Conservation (phyloP, 495 filamentous ascomycete genomes). For the Podospora fimiseda region DNA sequence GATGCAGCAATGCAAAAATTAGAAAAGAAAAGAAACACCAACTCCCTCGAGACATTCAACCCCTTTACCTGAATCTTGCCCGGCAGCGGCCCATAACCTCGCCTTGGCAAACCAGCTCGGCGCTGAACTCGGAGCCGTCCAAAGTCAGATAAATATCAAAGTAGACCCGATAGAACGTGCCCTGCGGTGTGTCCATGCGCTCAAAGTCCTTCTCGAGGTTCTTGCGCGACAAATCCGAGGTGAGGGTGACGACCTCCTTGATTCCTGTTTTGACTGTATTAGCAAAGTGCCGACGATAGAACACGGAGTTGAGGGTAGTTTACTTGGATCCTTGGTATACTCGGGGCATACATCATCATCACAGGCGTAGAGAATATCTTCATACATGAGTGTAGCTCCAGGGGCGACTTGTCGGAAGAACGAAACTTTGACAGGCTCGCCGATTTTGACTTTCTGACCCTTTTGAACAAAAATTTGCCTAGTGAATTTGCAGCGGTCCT, state of each 20-base stretch:
- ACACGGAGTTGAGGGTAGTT: conserved; percentile 35
- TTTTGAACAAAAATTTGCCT: conserved; percentile 98
- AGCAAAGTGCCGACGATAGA: conserved; percentile 16
- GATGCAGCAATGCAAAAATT: conserved; percentile 15
- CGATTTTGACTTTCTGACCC: conserved; percentile 97
- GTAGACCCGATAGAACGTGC: conserved; percentile 90
- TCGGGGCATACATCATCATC: conserved; percentile 97
- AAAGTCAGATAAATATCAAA: conserved; percentile 84
- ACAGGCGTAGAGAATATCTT: conserved; percentile 96
- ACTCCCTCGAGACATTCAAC: conserved; percentile 10
- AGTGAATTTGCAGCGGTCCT: conserved; percentile 98
- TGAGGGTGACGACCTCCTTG: conserved; percentile 98
- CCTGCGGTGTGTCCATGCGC: conserved; percentile 98
- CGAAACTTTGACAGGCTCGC: conserved; percentile 96
- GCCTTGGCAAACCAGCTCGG: conserved; percentile 95
- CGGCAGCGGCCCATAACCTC: conserved; percentile 98
- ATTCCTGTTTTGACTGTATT: conserved; percentile 60
- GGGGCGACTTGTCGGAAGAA: conserved; percentile 98
- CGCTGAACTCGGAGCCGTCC: conserved; percentile 95
- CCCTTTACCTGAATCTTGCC: conserved; percentile 63
- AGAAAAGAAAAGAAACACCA: conserved; percentile 19
- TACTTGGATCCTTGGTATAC: conserved; percentile 98
- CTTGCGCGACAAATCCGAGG: conserved; percentile 93
- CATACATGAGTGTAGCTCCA: conserved; percentile 97
- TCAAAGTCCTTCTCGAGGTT: conserved; percentile 99